phyloP scores from a whole-genome alignment of 495 filamentous ascomycete genomes.

The Tuber indicum region DNA sequence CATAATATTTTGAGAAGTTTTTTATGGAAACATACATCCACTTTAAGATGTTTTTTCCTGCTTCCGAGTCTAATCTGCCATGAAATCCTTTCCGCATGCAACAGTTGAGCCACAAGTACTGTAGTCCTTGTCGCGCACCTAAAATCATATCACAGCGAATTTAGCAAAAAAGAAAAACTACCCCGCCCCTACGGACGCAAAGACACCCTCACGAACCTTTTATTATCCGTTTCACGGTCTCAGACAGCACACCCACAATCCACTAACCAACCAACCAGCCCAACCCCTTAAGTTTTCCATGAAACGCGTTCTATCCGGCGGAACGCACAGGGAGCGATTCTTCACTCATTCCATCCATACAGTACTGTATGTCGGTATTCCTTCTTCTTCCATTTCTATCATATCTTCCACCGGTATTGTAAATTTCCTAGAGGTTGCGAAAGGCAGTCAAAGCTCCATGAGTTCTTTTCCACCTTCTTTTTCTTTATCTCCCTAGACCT shows the following conservation, averaged over 20 bases:
- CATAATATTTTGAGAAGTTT: too few relatives aligned
- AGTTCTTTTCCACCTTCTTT: not conserved
- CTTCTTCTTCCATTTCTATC: too few relatives aligned
- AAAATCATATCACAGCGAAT: too few relatives aligned
- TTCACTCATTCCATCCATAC: not conserved
- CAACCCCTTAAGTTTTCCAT: not conserved
- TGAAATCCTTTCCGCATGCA: too few relatives aligned
- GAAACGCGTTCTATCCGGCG: not conserved
- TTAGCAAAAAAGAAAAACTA: too few relatives aligned
- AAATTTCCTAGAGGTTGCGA: not conserved
- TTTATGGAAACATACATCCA: too few relatives aligned
- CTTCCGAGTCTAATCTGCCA: too few relatives aligned
- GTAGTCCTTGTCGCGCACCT: too few relatives aligned
- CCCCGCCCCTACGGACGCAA: too few relatives aligned
- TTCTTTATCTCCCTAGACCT: not conserved
- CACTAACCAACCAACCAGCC: not conserved
- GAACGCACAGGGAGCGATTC: not conserved
- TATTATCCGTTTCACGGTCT: not conserved
- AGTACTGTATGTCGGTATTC: not conserved
- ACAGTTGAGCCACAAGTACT: too few relatives aligned
- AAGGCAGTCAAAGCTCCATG: not conserved
- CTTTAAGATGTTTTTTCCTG: too few relatives aligned
- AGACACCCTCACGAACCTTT: not conserved
- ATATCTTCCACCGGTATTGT: not conserved
- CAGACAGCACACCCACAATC: not conserved